A percentile compares a stretch with the other conserved stretches of the same genome.
phyloP scores from a whole-genome alignment of 202 grass and related monocot species.

The Cymbopogon flexuosus region DNA sequence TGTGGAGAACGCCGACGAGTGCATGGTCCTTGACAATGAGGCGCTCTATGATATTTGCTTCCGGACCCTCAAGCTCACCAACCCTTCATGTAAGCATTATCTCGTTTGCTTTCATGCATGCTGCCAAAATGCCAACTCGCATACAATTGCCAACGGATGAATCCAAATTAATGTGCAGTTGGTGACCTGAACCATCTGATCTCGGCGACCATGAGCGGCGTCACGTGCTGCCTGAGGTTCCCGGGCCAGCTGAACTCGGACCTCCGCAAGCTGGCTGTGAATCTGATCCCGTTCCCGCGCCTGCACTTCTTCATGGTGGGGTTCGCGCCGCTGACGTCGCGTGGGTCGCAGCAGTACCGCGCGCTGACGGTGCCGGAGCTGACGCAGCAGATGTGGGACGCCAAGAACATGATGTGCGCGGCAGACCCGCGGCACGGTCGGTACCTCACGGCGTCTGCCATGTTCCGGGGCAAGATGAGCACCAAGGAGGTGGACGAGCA shows the following conservation, averaged over 20 bases:
- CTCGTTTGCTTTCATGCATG: neutral
- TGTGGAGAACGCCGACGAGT: constrained; percentile 73
- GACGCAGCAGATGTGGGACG: constrained; percentile 86
- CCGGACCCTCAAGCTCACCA: constrained; percentile 72
- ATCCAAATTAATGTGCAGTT: constrained; percentile 25
- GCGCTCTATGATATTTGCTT: constrained; percentile 74
- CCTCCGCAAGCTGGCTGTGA: constrained; percentile 71
- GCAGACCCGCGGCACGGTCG: constrained; percentile 63
- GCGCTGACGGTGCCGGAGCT: constrained; percentile 66
- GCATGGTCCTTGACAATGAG: constrained; percentile 82
- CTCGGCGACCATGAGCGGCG: constrained; percentile 64
- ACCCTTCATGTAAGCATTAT: constrained; percentile 50
- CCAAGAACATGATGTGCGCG: constrained; percentile 89
- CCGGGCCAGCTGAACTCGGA: constrained; percentile 78
- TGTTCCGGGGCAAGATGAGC: constrained; percentile 67
- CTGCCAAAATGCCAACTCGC: neutral
- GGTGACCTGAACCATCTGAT: constrained; percentile 73
- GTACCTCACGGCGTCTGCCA: constrained; percentile 55
- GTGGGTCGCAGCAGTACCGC: constrained; percentile 65
- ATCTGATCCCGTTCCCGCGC: constrained; percentile 73
- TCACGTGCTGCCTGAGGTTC: constrained; percentile 65
- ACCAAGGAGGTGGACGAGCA: constrained; percentile 75
- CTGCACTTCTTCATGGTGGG: constrained; percentile 88
- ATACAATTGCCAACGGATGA: neutral
- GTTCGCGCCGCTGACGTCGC: constrained; percentile 66